These are phyloP conservation scores for Cryphonectria naterciae DNA, from an alignment of 2,329 filamentous ascomycete genomes.

Conservation along the genomic window DNA sequence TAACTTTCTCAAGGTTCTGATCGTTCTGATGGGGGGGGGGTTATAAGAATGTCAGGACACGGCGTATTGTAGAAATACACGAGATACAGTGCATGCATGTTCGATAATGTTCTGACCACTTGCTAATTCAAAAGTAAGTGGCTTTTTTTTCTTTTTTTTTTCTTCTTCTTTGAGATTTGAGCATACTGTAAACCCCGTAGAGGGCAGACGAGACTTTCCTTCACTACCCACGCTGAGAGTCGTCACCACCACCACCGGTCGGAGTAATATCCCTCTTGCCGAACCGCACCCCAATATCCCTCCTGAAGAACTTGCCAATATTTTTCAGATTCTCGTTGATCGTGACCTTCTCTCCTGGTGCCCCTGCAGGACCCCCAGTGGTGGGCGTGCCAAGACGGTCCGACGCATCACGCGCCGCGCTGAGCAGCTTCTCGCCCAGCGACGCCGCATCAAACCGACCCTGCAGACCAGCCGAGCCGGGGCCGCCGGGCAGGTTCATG, in stretches of 20 bases:
- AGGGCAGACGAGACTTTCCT: background rate
- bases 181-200: background rate
- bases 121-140: background rate
- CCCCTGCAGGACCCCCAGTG: conserved; percentile 37
- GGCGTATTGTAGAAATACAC: background rate
- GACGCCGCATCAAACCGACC: conserved; percentile 76
- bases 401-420: conserved; percentile 81
- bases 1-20: background rate
- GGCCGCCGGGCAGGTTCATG: conserved; percentile 44
- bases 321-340: conserved; percentile 94
- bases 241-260: conserved; percentile 34
- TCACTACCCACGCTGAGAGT: conserved; percentile 24
- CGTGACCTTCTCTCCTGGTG: conserved; percentile 62
- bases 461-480: conserved; percentile 37
- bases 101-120: conserved; percentile 6
- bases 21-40: background rate
- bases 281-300: conserved; percentile 80
- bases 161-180: background rate
- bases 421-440: conserved; percentile 86
- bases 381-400: conserved; percentile 71
- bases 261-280: conserved; percentile 60
- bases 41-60: background rate
- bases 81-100: background rate
- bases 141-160: background rate
- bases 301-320: conserved; percentile 93